Conservation (phyloP, 306 rosid species). For the Sechiopsis laciniata region DNA sequence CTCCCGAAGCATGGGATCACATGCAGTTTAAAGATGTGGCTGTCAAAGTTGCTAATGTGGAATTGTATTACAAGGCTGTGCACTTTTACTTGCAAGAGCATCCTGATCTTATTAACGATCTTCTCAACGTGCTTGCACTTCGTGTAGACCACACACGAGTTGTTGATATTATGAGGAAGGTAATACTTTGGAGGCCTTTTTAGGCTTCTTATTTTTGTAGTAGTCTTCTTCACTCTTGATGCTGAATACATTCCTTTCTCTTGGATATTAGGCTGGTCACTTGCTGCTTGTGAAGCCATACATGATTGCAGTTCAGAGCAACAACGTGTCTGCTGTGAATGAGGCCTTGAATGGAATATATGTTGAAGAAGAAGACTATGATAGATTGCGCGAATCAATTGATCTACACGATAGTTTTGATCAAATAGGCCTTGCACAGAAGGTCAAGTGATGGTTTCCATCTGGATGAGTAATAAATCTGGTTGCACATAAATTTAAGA, state of each 20-base stretch:
- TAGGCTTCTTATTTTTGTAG: too few relatives aligned
- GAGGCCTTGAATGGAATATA: conserved; percentile 96
- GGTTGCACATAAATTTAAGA: conserved; percentile 23
- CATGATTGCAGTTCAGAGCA: conserved; percentile 99
- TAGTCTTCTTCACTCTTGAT: conserved; percentile 1
- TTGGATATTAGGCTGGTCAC: conserved; percentile 73
- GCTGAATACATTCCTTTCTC: neutral
- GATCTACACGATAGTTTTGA: conserved; percentile 96
- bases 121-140: conserved; percentile 92
- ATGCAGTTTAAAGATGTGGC: conserved; percentile 95
- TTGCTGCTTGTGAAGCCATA: conserved; percentile 95
- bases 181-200: conserved; percentile 28
- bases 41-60: conserved; percentile 94
- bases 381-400: conserved; percentile 93
- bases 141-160: conserved; percentile 98
- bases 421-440: conserved; percentile 97
- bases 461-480: conserved; percentile 15
- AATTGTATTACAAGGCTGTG: conserved; percentile 90
- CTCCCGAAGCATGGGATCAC: conserved; percentile 99
- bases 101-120: conserved; percentile 94
- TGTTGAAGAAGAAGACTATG: conserved; percentile 99
- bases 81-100: conserved; percentile 99
- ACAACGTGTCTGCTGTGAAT: conserved; percentile 93
- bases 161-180: conserved; percentile 98
- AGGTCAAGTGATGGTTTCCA: conserved; percentile 38